Evolutionary conservation across 768 basidiomycete species (phyloP).

Genomic region (Xerocomus spinulosus): DNA sequence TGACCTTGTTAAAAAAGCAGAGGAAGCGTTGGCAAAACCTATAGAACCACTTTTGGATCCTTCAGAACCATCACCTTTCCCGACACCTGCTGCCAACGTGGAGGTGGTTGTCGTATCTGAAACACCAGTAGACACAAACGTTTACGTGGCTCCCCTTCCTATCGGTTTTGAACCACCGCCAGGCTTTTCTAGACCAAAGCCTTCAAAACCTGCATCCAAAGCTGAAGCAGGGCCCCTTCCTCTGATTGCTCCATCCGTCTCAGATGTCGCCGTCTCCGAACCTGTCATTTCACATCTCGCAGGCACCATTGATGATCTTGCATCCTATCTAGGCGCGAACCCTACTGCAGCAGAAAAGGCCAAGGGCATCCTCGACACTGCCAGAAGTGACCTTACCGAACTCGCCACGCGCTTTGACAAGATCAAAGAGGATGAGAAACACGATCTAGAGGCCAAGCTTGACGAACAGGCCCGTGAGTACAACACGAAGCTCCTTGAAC

Average conservation of each 20-base stretch:
- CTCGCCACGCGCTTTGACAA: slow-evolving; percentile 74
- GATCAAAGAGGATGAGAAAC: slow-evolving; percentile 75
- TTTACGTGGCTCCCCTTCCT: slow-evolving; percentile 73
- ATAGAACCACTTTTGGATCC: slow-evolving; percentile 24
- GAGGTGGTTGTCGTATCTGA: slow-evolving; percentile 26
- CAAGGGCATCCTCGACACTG: slow-evolving; percentile 69
- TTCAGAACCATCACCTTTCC: slow-evolving; percentile 19
- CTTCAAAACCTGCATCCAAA: slow-evolving; percentile 34
- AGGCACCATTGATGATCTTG: slow-evolving; percentile 86
- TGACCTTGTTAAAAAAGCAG: slow-evolving; percentile 66
- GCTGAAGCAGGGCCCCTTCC: slow-evolving; percentile 50
- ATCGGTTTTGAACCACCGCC: slow-evolving; percentile 93
- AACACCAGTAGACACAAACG: slow-evolving; percentile 25
- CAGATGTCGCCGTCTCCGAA: slow-evolving; percentile 68
- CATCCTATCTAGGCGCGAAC: slow-evolving; percentile 74
- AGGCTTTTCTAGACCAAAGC: slow-evolving; percentile 66
- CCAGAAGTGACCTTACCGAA: slow-evolving; percentile 74
- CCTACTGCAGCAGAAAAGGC: slow-evolving; percentile 65
- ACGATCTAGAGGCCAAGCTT: slow-evolving; percentile 56
- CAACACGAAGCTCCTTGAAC: slow-evolving; percentile 68
- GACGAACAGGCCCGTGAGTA: slow-evolving; percentile 87
- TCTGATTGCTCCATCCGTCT: slow-evolving; percentile 75
- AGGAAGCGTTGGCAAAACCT: slow-evolving; percentile 59
- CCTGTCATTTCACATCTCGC: slow-evolving; percentile 94
- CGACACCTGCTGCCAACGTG: slow-evolving; percentile 19